A percentile compares a stretch with the other conserved stretches of the same genome.
Evolutionary conservation across 148 eudicot species (phyloP).

Genomic region (Limonium bicolor): DNA sequence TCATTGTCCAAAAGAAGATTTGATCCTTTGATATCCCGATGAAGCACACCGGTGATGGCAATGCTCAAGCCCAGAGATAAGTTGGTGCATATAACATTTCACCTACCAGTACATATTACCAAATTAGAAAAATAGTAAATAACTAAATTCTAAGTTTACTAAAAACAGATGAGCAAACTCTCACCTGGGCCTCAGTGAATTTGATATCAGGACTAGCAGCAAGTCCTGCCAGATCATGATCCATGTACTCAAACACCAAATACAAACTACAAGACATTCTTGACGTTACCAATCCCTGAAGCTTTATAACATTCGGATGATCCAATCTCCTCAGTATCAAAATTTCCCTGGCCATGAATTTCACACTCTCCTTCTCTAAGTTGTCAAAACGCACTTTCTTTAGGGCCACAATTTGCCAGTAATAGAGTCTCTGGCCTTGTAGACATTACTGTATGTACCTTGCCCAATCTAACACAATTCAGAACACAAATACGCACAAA

Average conservation of each 20-base stretch:
- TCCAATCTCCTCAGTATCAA: conserved; percentile 57
- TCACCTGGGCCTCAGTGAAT: conserved; percentile 76
- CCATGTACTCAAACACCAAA: conserved; percentile 82
- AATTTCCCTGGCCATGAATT: conserved; percentile 84
- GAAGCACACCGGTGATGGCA: conserved; percentile 67
- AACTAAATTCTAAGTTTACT: not conserved
- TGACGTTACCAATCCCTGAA: conserved; percentile 74
- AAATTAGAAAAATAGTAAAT: not conserved
- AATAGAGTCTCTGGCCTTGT: conserved; percentile 65
- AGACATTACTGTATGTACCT: conserved; percentile 91
- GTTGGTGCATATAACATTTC: conserved; percentile 74
- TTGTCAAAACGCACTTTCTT: conserved; percentile 85
- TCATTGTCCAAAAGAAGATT: conserved; percentile 61
- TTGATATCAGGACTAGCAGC: conserved; percentile 57
- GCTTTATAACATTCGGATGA: conserved; percentile 67
- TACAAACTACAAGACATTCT: conserved; percentile 83
- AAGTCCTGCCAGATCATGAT: conserved; percentile 79
- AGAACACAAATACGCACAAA: conserved; percentile 3
- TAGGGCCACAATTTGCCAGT: conserved; percentile 69
- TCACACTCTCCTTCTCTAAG: conserved; percentile 85
- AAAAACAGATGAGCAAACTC: not conserved
- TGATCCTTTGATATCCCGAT: conserved; percentile 83
- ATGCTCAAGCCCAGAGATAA: conserved; percentile 78
- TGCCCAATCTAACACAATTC: conserved; percentile 75
- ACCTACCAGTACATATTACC: conserved; percentile 26